Percentiles rank a stretch among this genome's conserved stretches.
phyloP scores from a whole-genome alignment of 2,329 filamentous ascomycete species.

The Aspergillus sergii region DNA sequence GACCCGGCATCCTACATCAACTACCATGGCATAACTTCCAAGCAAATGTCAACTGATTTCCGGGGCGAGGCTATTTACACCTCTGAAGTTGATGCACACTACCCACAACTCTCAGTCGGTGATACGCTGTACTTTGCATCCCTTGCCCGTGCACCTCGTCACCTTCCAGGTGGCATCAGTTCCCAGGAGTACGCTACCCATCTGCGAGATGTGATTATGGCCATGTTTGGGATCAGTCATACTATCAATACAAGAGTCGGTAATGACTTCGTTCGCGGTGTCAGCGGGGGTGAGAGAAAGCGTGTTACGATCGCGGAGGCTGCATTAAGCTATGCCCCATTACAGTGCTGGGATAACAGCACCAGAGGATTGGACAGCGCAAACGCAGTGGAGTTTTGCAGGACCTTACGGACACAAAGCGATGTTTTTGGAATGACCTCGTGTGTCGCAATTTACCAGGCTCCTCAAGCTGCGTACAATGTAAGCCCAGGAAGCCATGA shows the following conservation, averaged over 20 bases:
- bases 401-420: slow-evolving; percentile 47
- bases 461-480: slow-evolving; percentile 41
- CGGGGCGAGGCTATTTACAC: slow-evolving; percentile 79
- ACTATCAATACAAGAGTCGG: slow-evolving; percentile 10
- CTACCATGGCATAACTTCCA: slow-evolving; percentile 58
- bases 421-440: slow-evolving; percentile 47
- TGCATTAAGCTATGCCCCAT: slow-evolving; percentile 1
- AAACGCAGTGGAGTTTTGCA: slow-evolving; percentile 56
- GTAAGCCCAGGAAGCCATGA: not conserved
- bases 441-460: slow-evolving; percentile 54
- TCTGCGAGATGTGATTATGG: slow-evolving; percentile 16
- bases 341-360: slow-evolving; percentile 12
- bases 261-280: slow-evolving; percentile 12
- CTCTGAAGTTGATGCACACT: slow-evolving; percentile 7
- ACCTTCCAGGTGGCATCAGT: slow-evolving; percentile 1
- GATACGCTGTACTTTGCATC: slow-evolving; percentile 15
- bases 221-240: slow-evolving; percentile 11
- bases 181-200: slow-evolving; percentile 6
- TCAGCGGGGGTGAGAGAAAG: slow-evolving; percentile 15
- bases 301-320: slow-evolving; percentile 13
- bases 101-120: slow-evolving; percentile 5
- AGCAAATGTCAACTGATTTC: slow-evolving; percentile 4
- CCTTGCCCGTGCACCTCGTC: slow-evolving; percentile 13
- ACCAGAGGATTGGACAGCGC: slow-evolving; percentile 50
- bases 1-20: slow-evolving; percentile 71